Conservation (phyloP, 192 early-diverging fungal genomes). For the Thoreauomyces humboldtii region DNA sequence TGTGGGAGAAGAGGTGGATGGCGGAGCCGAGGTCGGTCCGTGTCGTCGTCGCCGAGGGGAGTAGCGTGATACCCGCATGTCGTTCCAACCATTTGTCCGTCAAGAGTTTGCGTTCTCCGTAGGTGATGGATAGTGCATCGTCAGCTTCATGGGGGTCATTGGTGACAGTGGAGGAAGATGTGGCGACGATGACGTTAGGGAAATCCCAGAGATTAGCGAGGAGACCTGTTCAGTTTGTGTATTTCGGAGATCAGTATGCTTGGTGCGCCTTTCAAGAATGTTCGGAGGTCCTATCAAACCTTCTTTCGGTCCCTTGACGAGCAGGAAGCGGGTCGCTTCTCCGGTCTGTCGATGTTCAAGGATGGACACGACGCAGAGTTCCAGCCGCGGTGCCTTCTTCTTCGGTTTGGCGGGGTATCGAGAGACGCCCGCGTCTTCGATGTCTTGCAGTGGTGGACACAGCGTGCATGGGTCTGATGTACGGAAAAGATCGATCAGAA, state of each 20-base stretch:
- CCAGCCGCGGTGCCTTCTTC: constrained; percentile 56
- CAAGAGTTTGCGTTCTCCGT: constrained; percentile 2
- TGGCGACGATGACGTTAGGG: constrained; percentile 44
- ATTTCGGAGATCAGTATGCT: no score
- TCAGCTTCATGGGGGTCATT: neutral
- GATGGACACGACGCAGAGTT: constrained; percentile 60
- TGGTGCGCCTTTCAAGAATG: no score
- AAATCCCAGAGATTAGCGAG: constrained; percentile 80
- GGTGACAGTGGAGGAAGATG: no score
- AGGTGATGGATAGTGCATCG: constrained; percentile 4
- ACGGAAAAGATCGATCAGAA: neutral
- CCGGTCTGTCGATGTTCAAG: constrained; percentile 37
- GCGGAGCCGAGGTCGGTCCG: constrained; percentile 49
- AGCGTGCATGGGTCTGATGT: constrained; percentile 33
- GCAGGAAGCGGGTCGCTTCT: constrained; percentile 41
- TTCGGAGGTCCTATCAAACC: no score
- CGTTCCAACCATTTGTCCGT: neutral
- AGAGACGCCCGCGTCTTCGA: constrained; percentile 28
- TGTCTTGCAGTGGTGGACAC: constrained; percentile 33
- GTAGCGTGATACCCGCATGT: neutral
- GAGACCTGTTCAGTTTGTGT: no score
- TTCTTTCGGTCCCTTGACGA: constrained; percentile 55
- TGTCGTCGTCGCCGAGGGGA: neutral
- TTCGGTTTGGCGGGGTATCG: constrained; percentile 58
- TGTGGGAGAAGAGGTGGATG: constrained; percentile 70